phyloP scores from a whole-genome alignment of 2,329 filamentous ascomycete genomes.

The Orbilia oligospora region DNA sequence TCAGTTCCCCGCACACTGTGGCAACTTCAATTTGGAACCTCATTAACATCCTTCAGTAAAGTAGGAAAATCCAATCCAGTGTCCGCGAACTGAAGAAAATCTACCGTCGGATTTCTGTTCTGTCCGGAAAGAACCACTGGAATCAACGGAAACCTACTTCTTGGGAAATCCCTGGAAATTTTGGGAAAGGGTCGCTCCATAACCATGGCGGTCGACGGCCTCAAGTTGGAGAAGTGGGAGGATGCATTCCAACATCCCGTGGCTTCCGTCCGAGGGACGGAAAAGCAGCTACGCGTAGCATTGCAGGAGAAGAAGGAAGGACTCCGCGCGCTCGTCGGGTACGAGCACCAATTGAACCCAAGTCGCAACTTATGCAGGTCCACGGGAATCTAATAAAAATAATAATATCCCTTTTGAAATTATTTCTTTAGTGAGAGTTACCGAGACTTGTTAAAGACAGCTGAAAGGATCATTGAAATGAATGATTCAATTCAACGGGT shows the following conservation, averaged over 20 bases:
- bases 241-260: constrained; percentile 77
- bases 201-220: constrained; percentile 72
- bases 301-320: constrained; percentile 77
- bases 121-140: background rate
- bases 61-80: constrained; percentile 12
- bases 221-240: constrained; percentile 76
- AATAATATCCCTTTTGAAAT: background rate
- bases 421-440: constrained; percentile 73
- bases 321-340: constrained; percentile 77
- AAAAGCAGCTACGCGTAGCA: constrained; percentile 76
- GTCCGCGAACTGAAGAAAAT: background rate
- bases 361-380: constrained; percentile 29
- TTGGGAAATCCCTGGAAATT: background rate
- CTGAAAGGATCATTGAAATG: constrained; percentile 78
- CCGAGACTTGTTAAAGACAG: constrained; percentile 76
- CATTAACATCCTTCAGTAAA: constrained; percentile 16
- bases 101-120: background rate
- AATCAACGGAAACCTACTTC: constrained; percentile 10
- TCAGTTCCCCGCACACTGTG: constrained; percentile 23
- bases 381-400: constrained; percentile 38
- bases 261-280: constrained; percentile 75
- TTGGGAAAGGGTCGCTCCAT: background rate
- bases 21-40: background rate
- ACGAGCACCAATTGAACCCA: constrained; percentile 63
- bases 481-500: constrained; percentile 74